Evolutionary conservation across 495 filamentous ascomycete genomes (phyloP).

Genomic region (Xylaria venustula): DNA sequence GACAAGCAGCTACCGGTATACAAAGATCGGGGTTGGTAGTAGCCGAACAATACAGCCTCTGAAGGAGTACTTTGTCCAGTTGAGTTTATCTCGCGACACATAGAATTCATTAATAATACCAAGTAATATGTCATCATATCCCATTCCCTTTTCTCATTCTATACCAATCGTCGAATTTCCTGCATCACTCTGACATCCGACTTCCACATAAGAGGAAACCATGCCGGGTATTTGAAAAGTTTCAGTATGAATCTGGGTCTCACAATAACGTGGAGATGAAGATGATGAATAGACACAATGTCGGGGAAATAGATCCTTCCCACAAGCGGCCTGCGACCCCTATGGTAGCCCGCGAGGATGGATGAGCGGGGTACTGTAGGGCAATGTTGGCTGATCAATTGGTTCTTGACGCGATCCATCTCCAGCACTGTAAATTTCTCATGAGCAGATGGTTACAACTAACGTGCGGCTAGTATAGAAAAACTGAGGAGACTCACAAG

Average conservation of each 20-base stretch:
- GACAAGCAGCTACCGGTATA: not conserved
- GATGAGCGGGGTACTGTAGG: not conserved
- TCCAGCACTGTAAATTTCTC: not conserved
- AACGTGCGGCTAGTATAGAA: too few species aligned
- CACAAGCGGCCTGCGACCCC: conserved; percentile 15
- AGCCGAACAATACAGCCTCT: too few species aligned
- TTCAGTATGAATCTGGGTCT: conserved; percentile 9
- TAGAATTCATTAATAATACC: too few species aligned
- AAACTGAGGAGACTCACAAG: not conserved
- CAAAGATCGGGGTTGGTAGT: too few species aligned
- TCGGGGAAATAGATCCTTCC: conserved; percentile 18
- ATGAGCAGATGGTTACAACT: not conserved
- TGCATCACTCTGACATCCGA: conserved; percentile 11
- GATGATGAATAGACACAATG: conserved; percentile 21
- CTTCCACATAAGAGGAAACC: conserved; percentile 25
- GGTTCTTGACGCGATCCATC: not conserved
- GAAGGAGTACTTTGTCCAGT: too few species aligned
- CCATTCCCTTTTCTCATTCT: too few species aligned
- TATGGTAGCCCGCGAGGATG: conserved; percentile 17
- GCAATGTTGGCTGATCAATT: conserved; percentile 9
- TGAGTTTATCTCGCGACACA: too few species aligned
- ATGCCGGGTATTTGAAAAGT: conserved; percentile 21
- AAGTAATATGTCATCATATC: too few species aligned
- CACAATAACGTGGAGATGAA: conserved; percentile 22
- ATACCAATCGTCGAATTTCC: not conserved